phyloP scores from a whole-genome alignment of 2,329 filamentous ascomycete genomes.

The Pestalotiopsis sp. region DNA sequence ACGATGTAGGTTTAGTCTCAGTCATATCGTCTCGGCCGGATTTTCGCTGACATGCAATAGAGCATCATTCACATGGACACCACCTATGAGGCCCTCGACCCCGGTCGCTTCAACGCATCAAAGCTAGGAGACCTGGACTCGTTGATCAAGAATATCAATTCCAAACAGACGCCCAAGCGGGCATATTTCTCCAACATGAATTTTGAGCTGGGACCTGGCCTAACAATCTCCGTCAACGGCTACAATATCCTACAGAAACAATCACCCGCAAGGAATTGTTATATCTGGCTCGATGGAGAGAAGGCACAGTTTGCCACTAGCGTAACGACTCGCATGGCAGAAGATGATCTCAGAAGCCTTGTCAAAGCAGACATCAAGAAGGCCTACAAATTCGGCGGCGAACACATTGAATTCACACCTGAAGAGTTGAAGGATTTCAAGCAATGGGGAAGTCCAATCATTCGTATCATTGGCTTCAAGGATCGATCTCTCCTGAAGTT shows the following conservation, averaged over 20 bases:
- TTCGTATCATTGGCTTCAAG: constrained; percentile 95
- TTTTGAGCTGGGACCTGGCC: constrained; percentile 81
- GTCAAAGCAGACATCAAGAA: constrained; percentile 84
- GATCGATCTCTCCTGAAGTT: constrained; percentile 71
- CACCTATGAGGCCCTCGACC: constrained; percentile 67
- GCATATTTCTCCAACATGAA: constrained; percentile 86
- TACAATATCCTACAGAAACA: constrained; percentile 89
- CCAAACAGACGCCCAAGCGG: constrained; percentile 83
- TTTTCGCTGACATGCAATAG: constrained; percentile 40
- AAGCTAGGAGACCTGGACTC: constrained; percentile 75
- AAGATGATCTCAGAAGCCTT: constrained; percentile 75
- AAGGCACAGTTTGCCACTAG: constrained; percentile 77
- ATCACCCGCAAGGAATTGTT: constrained; percentile 78
- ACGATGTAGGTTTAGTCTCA: constrained; percentile 67
- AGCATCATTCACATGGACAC: constrained; percentile 89
- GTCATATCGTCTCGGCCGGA: neutral
- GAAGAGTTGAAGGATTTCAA: constrained; percentile 81
- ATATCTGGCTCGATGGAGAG: constrained; percentile 87
- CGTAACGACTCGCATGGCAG: constrained; percentile 74
- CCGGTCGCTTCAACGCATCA: constrained; percentile 61
- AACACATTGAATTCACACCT: constrained; percentile 81
- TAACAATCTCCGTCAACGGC: constrained; percentile 90
- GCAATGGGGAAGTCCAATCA: constrained; percentile 78
- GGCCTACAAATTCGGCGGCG: constrained; percentile 94
- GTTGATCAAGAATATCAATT: constrained; percentile 85